Evolutionary conservation across 257 asterid species (phyloP).

Genomic region (Perilla frutescens): DNA sequence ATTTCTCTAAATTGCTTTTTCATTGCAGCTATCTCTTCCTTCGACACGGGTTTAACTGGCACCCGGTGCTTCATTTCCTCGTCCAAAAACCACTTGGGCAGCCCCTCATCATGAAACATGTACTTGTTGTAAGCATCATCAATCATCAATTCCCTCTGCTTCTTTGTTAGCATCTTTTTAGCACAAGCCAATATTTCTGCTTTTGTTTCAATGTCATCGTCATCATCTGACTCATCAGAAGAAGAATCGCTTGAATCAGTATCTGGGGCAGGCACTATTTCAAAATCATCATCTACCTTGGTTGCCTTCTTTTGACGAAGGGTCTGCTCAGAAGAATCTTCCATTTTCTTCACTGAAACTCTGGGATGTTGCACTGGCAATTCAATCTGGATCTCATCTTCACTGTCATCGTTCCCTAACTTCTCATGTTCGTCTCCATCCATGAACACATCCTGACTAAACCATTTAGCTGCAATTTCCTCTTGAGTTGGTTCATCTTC

Average conservation of each 20-base stretch:
- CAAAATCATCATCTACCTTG: conserved; percentile 57
- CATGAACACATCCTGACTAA: conserved; percentile 85
- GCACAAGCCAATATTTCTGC: conserved; percentile 90
- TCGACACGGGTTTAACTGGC: conserved; percentile 82
- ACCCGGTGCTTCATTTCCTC: conserved; percentile 74
- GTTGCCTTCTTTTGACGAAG: conserved; percentile 9
- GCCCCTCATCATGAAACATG: conserved; percentile 79
- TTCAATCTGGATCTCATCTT: conserved; percentile 71
- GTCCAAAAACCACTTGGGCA: conserved; percentile 89
- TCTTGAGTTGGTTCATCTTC: conserved; percentile 76
- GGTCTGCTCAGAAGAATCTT: conserved; percentile 39
- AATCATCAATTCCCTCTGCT: conserved; percentile 79
- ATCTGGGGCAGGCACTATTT: conserved; percentile 83
- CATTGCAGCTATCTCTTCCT: conserved; percentile 85
- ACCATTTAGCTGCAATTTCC: conserved; percentile 86
- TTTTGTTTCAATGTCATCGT: conserved; percentile 59
- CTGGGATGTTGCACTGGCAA: background rate
- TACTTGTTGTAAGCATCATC: conserved; percentile 93
- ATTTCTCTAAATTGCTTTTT: conserved; percentile 83
- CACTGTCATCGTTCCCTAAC: conserved; percentile 58
- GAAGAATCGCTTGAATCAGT: conserved; percentile 82
- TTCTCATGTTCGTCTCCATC: conserved; percentile 63
- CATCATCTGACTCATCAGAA: conserved; percentile 65
- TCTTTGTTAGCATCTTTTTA: conserved; percentile 79
- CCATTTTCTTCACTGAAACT: conserved; percentile 30